These are phyloP conservation scores for Bipolaris zeicola DNA, from an alignment of 2,329 filamentous ascomycete genomes.

Conservation along the genomic window DNA sequence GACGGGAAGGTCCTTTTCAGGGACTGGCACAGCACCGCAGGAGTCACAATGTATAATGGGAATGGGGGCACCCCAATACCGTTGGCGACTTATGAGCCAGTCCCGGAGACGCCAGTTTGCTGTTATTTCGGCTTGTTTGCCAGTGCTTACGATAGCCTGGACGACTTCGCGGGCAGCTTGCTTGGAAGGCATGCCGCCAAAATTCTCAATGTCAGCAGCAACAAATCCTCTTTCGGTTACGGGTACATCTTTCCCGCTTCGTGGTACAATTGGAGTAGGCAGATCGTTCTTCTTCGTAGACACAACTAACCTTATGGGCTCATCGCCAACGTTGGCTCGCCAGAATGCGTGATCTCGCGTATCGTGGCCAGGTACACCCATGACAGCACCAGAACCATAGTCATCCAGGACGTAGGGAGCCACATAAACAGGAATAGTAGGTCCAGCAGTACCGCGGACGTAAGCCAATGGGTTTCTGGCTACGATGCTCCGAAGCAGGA, in stretches of 20 bases:
- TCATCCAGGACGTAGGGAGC: constrained; percentile 85
- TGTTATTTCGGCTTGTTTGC: constrained; percentile 64
- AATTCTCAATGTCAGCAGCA: constrained; percentile 68
- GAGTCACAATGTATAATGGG: constrained; percentile 80
- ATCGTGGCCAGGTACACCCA: constrained; percentile 91
- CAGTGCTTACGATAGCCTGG: constrained; percentile 52
- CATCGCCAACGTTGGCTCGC: constrained; percentile 67
- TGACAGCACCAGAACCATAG: constrained; percentile 85
- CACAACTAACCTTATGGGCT: constrained; percentile 66
- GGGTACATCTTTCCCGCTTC: constrained; percentile 56
- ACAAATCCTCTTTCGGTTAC: constrained; percentile 71
- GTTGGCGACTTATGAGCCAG: constrained; percentile 90
- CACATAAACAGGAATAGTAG: constrained; percentile 74
- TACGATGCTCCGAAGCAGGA: constrained; percentile 60
- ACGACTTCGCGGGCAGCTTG: constrained; percentile 68
- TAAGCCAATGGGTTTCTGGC: constrained; percentile 54
- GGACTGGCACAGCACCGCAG: constrained; percentile 81
- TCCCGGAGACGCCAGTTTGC: constrained; percentile 83
- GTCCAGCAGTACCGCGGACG: constrained; percentile 55
- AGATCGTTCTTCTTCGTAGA: constrained; percentile 11
- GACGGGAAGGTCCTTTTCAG: constrained; percentile 76
- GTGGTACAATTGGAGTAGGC: constrained; percentile 24
- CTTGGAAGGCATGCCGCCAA: constrained; percentile 66
- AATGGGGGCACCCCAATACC: constrained; percentile 91
- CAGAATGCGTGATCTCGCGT: constrained; percentile 79